Evolutionary conservation across 768 basidiomycete species (phyloP).

Genomic region (Suillus hirtellus): DNA sequence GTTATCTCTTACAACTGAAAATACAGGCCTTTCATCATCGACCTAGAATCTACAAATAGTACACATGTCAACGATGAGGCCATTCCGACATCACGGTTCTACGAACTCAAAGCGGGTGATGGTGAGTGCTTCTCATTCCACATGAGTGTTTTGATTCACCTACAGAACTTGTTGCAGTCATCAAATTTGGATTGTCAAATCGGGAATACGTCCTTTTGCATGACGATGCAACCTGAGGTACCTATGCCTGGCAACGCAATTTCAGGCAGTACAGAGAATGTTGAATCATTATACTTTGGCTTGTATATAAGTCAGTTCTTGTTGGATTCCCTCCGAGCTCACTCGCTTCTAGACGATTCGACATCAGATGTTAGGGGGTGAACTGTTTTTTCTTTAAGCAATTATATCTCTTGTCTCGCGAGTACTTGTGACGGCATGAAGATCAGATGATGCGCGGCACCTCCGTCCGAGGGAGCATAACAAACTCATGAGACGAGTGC

Average conservation of each 20-base stretch:
- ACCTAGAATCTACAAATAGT: constrained; percentile 97
- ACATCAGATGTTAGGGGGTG: neutral
- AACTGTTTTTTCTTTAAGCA: neutral
- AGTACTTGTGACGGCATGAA: neutral
- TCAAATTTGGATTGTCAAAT: constrained; percentile 81
- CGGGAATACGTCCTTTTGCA: constrained; percentile 86
- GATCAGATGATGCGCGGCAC: neutral
- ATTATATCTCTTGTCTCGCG: neutral
- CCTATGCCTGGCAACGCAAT: neutral
- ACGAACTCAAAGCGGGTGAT: constrained; percentile 77
- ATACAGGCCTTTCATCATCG: constrained; percentile 90
- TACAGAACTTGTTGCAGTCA: constrained; percentile 47
- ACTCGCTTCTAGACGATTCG: neutral
- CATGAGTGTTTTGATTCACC: constrained; percentile 1
- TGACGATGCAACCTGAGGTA: constrained; percentile 58
- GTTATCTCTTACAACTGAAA: constrained; percentile 11
- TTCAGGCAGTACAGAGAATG: neutral
- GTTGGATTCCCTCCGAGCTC: neutral
- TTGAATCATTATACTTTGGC: neutral
- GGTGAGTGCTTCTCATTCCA: constrained; percentile 46
- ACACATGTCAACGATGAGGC: constrained; percentile 87
- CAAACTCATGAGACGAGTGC: neutral
- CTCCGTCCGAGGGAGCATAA: neutral
- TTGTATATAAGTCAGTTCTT: neutral
- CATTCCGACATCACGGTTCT: constrained; percentile 86